Evolutionary conservation across 139 green algal genomes (phyloP).

Genomic region (Chloropicon primus): DNA sequence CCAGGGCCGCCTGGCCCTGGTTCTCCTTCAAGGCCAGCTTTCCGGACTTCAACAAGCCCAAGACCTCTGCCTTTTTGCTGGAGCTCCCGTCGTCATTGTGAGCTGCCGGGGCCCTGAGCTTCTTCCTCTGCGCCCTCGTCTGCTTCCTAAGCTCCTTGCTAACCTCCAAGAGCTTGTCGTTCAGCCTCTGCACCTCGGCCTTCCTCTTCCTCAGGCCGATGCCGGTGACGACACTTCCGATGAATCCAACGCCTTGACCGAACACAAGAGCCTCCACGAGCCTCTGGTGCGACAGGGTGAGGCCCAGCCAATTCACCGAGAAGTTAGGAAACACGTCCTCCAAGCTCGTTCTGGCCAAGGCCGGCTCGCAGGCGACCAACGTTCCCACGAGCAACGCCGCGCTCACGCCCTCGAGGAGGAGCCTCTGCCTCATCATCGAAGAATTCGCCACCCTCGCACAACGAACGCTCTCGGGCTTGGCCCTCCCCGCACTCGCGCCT

Average conservation of each 20-base stretch:
- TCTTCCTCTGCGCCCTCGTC: background rate
- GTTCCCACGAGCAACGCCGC: background rate
- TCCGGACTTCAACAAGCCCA: background rate
- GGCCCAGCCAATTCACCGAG: background rate
- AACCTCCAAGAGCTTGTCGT: conserved; percentile 11
- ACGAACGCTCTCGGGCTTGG: too few relatives aligned
- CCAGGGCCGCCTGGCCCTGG: background rate
- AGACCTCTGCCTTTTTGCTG: background rate
- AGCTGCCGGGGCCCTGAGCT: background rate
- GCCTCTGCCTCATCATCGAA: too few relatives aligned
- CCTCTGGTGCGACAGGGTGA: conserved; percentile 7
- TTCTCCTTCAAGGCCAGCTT: background rate
- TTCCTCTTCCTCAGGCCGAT: conserved; percentile 4
- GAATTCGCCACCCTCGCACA: too few relatives aligned
- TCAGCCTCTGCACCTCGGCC: conserved; percentile 11
- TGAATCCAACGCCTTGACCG: conserved; percentile 12
- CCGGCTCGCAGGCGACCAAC: background rate
- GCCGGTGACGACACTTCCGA: conserved; percentile 8
- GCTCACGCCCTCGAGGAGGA: background rate
- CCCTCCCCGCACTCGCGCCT: too few relatives aligned
- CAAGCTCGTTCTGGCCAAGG: background rate
- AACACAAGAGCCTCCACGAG: conserved; percentile 14
- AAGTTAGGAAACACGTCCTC: background rate
- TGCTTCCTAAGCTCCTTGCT: conserved; percentile 12
- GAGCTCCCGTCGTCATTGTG: background rate